Percentiles rank a stretch among this genome's conserved stretches.
phyloP scores from a whole-genome alignment of 2,329 filamentous ascomycete genomes.

The Phaeosphaeriaceae sp. region DNA sequence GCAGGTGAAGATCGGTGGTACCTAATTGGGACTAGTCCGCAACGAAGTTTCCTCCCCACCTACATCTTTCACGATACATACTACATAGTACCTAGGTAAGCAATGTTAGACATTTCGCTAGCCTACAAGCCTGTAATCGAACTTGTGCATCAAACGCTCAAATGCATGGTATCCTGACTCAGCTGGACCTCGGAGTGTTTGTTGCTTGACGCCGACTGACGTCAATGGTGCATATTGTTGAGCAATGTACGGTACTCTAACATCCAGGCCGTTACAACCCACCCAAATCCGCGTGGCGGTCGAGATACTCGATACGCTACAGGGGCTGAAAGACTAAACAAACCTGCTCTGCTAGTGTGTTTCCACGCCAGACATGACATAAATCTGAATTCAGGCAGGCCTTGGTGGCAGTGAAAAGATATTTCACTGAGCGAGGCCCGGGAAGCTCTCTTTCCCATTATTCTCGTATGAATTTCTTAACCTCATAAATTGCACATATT shows the following conservation, averaged over 20 bases:
- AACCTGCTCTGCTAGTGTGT: slow-evolving; percentile 23
- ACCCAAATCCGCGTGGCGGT: slow-evolving; percentile 3
- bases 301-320: slow-evolving; percentile 10
- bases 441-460: background rate
- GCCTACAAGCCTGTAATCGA: too few species aligned
- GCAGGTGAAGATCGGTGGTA: too few species aligned
- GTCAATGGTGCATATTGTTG: slow-evolving; percentile 36
- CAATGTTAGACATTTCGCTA: too few species aligned
- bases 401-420: background rate
- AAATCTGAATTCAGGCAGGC: slow-evolving; percentile 10
- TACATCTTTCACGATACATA: too few species aligned
- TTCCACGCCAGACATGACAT: slow-evolving; percentile 13
- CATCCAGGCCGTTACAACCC: slow-evolving; percentile 15
- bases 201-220: slow-evolving; percentile 21
- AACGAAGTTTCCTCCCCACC: too few species aligned
- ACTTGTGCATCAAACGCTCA: too few species aligned
- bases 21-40: too few species aligned
- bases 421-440: background rate
- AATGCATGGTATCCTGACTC: too few species aligned
- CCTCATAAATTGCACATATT: background rate
- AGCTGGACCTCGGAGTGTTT: too few species aligned
- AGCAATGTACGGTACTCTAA: slow-evolving; percentile 15
- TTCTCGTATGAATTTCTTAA: background rate
- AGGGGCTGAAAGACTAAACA: slow-evolving; percentile 18
- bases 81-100: too few species aligned